Base-by-base conservation (phyloP, 805 yeast genomes). In the Millerago galiae region DNA sequence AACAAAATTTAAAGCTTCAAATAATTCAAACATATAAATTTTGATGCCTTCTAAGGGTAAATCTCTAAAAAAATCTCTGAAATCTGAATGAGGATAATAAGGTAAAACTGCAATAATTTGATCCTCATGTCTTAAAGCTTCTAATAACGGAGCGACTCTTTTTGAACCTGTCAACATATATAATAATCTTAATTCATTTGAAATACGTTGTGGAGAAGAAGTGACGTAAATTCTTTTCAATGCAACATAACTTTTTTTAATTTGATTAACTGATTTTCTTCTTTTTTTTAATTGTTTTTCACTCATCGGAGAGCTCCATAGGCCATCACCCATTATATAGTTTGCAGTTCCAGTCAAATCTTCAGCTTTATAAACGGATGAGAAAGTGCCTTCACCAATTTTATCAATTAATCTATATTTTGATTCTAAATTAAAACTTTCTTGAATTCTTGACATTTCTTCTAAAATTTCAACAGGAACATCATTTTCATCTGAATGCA, bases 61-160 rank as follows among this genome's bases (percentile, higher is more conserved):
- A 55, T 83, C 89, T 50, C 93, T 71, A 63, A 83, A 90, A 53
- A 88, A 87, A 52, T 79, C 85, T 46, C 97, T 72, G 63, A 89
- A 93, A 58, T 93, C 97, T 10, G 88, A 79, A 64, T 91, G 97
- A 37, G 83, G 81, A 60, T 84, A 89, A 67, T 81, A 91, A 8
- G 98, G 98, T 49, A 91, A 68, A 2, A 93, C 90, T 2, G 96
- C 96, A 37, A 91, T 71, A 12, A 93, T 95, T 66, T 93, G 98
- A 61, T 93, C 99, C 54, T 85, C 85, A 55, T 75, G 74, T 47
- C 99, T 71, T 42, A 88, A 61, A 0, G 95, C 96, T 53, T 95
- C 96, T 35, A 91, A 73, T 40, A 93, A 66, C 1, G 97, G 96
- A 1, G 96, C 95, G 26, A 93, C 88, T 48, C 81, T 77, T 1